These are phyloP conservation scores for Lachancea lanzarotensis DNA, from an alignment of 805 yeast species.

Conservation along the genomic window DNA sequence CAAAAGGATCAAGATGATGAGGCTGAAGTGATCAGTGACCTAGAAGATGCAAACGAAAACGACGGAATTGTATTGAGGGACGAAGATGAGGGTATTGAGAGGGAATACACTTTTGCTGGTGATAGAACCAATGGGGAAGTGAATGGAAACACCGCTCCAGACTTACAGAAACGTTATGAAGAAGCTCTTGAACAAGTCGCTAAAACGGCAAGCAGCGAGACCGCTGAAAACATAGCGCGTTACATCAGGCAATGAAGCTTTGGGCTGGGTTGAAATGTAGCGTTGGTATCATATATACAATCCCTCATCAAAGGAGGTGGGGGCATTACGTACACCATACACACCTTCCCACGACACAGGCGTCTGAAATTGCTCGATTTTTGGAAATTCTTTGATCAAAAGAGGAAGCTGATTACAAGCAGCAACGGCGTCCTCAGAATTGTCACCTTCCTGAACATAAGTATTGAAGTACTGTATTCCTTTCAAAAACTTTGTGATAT, in stretches of 20 bases:
- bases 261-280: background rate
- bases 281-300: constrained; percentile 37
- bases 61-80: constrained; percentile 39
- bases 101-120: constrained; percentile 68
- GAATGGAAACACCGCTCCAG: constrained; percentile 37
- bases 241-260: constrained; percentile 44
- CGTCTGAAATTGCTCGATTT: constrained; percentile 33
- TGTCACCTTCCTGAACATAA: constrained; percentile 87
- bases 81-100: constrained; percentile 49
- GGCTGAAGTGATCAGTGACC: constrained; percentile 45
- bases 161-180: constrained; percentile 63
- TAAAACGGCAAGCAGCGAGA: constrained; percentile 53
- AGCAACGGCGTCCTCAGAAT: constrained; percentile 56
- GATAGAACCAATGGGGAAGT: constrained; percentile 57
- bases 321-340: constrained; percentile 67
- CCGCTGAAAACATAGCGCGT: constrained; percentile 67
- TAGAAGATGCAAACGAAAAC: constrained; percentile 36
- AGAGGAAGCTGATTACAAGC: constrained; percentile 19
- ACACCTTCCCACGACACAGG: constrained; percentile 84
- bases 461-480: constrained; percentile 41
- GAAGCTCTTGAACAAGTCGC: constrained; percentile 60
- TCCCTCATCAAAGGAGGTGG: constrained; percentile 70
- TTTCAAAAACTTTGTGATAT: constrained; percentile 8
- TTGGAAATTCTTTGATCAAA: constrained; percentile 23
- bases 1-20: constrained; percentile 42